Evolutionary conservation across 768 basidiomycete species (phyloP).

Genomic region (Galerina sulciceps): DNA sequence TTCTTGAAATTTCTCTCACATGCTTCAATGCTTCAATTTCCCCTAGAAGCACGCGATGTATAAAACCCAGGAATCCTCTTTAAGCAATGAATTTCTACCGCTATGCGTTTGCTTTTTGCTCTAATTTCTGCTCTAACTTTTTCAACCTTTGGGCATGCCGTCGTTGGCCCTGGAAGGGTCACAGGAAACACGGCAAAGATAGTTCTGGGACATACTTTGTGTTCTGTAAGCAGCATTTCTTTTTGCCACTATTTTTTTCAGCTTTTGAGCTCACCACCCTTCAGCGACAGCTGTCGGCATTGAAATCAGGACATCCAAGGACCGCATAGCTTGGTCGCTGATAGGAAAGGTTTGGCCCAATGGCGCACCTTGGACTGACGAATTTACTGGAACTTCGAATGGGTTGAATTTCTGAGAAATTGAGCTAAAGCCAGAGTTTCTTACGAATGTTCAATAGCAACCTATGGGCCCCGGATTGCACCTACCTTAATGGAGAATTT

Average conservation of each 20-base stretch:
- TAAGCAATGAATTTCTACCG: neutral
- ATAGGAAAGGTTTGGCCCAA: slow-evolving; percentile 52
- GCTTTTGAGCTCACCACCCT: neutral
- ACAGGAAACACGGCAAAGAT: slow-evolving; percentile 50
- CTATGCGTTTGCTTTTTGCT: slow-evolving; percentile 27
- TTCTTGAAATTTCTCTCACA: no score
- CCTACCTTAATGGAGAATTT: slow-evolving; percentile 31
- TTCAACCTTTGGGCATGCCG: slow-evolving; percentile 6
- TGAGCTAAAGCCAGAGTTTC: neutral
- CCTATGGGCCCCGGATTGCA: slow-evolving; percentile 44
- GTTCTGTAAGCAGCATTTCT: slow-evolving; percentile 40
- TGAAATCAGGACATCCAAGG: slow-evolving; percentile 53
- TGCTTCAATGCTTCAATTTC: no score
- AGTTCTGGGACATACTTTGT: slow-evolving; percentile 48
- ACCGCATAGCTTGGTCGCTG: slow-evolving; percentile 50
- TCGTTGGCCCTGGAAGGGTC: slow-evolving; percentile 39
- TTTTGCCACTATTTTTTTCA: neutral
- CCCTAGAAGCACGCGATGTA: neutral
- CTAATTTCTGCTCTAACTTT: slow-evolving; percentile 26
- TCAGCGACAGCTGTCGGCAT: slow-evolving; percentile 49
- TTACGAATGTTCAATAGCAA: slow-evolving; percentile 18
- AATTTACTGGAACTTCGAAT: slow-evolving; percentile 50
- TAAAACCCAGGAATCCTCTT: neutral
- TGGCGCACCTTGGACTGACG: slow-evolving; percentile 54
- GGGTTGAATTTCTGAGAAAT: slow-evolving; percentile 30